phyloP scores from a whole-genome alignment of 2,329 filamentous ascomycete species.

The Exophiala viscosa region DNA sequence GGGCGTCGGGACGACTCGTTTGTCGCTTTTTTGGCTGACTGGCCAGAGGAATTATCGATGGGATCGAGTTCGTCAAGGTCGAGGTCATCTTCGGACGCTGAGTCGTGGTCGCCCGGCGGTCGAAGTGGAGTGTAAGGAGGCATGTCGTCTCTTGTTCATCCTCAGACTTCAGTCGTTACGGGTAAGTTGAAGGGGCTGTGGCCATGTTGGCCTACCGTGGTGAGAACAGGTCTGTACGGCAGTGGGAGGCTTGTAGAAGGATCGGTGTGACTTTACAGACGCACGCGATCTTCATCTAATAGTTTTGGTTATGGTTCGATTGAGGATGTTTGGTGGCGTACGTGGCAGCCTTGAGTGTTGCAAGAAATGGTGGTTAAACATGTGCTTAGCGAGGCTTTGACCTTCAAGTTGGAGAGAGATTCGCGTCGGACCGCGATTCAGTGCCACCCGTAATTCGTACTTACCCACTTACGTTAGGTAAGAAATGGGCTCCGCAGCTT shows the following conservation, averaged over 20 bases:
- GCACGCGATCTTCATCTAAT: background rate
- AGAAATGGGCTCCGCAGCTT: too few relatives aligned
- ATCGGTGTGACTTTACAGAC: too few relatives aligned
- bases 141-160: constrained; percentile 19
- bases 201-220: background rate
- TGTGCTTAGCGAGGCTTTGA: too few relatives aligned
- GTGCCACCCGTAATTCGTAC: too few relatives aligned
- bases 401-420: too few relatives aligned
- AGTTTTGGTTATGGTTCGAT: background rate
- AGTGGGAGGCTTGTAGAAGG: background rate
- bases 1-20: background rate
- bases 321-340: too few relatives aligned
- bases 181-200: background rate
- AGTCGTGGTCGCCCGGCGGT: constrained; percentile 28
- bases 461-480: too few relatives aligned
- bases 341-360: too few relatives aligned
- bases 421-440: too few relatives aligned
- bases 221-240: background rate
- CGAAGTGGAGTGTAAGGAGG: constrained; percentile 7
- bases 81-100: constrained; percentile 43
- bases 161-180: constrained; percentile 2
- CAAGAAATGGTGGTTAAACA: too few relatives aligned
- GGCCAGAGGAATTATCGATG: constrained; percentile 15
- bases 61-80: constrained; percentile 47
- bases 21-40: background rate